Evolutionary conservation across 2,329 filamentous ascomycete species (phyloP).

Genomic region (Tolypocladium tundrense): DNA sequence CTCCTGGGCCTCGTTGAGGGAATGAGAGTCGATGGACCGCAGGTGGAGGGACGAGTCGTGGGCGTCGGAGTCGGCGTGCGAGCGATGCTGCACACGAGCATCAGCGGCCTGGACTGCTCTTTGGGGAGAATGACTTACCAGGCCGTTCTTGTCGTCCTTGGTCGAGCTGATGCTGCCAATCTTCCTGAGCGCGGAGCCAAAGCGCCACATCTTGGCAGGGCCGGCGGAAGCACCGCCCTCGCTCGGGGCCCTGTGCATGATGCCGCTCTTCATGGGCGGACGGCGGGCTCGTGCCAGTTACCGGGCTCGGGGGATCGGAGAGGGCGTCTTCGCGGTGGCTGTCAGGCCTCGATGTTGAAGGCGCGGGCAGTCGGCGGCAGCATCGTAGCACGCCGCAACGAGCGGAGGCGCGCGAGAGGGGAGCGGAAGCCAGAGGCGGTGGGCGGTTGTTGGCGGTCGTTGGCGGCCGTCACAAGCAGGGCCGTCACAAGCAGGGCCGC

Average conservation of each 20-base stretch:
- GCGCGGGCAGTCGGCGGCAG: neutral
- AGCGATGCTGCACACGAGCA: neutral
- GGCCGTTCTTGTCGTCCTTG: constrained; percentile 9
- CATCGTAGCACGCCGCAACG: neutral
- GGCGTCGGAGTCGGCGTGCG: constrained; percentile 11
- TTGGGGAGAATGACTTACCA: constrained; percentile 5
- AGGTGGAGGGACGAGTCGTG: constrained; percentile 17
- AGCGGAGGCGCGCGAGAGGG: neutral
- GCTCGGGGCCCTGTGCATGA: constrained; percentile 18
- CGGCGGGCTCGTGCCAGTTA: neutral
- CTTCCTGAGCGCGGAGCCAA: constrained; percentile 10
- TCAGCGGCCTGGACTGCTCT: neutral
- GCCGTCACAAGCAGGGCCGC: neutral
- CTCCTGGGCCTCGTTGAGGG: constrained; percentile 18
- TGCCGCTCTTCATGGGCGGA: constrained; percentile 8
- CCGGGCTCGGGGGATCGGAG: constrained; percentile 1
- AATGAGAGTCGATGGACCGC: constrained; percentile 12
- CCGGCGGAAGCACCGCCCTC: constrained; percentile 12
- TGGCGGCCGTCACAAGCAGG: neutral
- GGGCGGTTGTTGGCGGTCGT: too few species aligned
- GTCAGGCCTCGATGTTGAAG: neutral
- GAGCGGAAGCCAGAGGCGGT: neutral
- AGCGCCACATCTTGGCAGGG: constrained; percentile 11
- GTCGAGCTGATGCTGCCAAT: constrained; percentile 10
- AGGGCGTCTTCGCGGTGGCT: neutral